These are phyloP conservation scores for Chalciporus chontae DNA, from an alignment of 768 basidiomycete genomes.

Conservation along the genomic window DNA sequence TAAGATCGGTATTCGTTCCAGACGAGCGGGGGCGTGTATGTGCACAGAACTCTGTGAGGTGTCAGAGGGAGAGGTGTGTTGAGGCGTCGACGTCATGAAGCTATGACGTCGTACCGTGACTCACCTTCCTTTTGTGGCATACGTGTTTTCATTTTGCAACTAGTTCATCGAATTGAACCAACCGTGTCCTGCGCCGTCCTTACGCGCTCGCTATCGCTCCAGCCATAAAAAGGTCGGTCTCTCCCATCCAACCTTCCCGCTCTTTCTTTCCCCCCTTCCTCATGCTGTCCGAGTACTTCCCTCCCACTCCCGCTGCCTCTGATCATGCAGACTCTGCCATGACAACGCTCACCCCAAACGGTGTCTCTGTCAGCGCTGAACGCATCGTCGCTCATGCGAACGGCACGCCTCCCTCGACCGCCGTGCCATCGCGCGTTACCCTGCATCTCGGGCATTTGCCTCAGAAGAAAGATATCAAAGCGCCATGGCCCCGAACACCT, in stretches of 20 bases:
- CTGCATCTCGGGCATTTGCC: constrained; percentile 74
- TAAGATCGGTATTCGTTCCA: no score
- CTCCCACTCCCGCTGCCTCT: constrained; percentile 30
- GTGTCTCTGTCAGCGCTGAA: neutral
- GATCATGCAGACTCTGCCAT: constrained; percentile 15
- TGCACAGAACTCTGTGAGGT: no score
- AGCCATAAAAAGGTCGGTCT: constrained; percentile 10
- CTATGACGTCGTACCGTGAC: constrained; percentile 28
- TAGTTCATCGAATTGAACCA: constrained; percentile 24
- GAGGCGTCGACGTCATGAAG: neutral
- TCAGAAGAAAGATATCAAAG: constrained; percentile 67
- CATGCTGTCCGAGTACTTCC: constrained; percentile 19
- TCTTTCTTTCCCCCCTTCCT: neutral
- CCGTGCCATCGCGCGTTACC: constrained; percentile 57
- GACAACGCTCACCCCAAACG: constrained; percentile 8
- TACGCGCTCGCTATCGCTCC: neutral
- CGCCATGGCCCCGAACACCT: constrained; percentile 71
- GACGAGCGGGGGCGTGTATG: no score
- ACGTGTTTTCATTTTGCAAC: constrained; percentile 5
- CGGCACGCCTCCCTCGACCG: constrained; percentile 15
- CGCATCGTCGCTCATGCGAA: neutral
- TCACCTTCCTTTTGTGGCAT: constrained; percentile 28
- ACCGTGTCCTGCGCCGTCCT: constrained; percentile 1
- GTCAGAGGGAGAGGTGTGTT: no score
- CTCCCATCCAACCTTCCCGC: neutral